phyloP scores from a whole-genome alignment of 805 yeast species.

The Metschnikowia anglica region DNA sequence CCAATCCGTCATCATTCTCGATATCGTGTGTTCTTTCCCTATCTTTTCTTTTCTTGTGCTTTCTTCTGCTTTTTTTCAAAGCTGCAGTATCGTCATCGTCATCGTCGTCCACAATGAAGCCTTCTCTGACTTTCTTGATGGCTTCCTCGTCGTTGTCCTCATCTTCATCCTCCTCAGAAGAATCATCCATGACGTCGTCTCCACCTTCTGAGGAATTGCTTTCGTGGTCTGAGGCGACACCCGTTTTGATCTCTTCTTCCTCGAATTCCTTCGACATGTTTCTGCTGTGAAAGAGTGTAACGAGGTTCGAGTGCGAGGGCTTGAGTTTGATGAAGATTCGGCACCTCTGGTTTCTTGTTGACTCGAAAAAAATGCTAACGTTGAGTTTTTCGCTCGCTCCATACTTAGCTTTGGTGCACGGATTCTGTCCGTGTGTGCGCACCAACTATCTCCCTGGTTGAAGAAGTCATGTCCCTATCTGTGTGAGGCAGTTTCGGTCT shows the following conservation, averaged over 20 bases:
- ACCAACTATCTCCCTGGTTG: neutral
- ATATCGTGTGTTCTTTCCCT: conserved; percentile 9
- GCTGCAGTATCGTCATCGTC: conserved; percentile 52
- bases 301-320: conserved; percentile 1
- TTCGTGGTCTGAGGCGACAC: conserved; percentile 26
- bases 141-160: conserved; percentile 89
- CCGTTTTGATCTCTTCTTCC: conserved; percentile 39
- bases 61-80: conserved; percentile 22
- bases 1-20: conserved; percentile 64
- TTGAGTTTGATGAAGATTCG: neutral
- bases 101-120: conserved; percentile 92
- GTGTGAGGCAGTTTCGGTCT: no score
- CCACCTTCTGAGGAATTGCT: conserved; percentile 37
- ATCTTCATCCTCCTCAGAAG: conserved; percentile 89
- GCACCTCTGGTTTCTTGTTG: conserved; percentile 8
- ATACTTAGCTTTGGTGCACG: conserved; percentile 11
- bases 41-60: conserved; percentile 34
- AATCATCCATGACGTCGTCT: conserved; percentile 51
- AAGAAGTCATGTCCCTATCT: no score
- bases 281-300: neutral
- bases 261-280: conserved; percentile 37
- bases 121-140: conserved; percentile 76
- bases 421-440: neutral
- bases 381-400: conserved; percentile 11
- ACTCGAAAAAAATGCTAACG: conserved; percentile 6